Evolutionary conservation across 2,329 filamentous ascomycete genomes (phyloP), one percentile per base, ranked within the genome.

Genomic region (Thielaviopsis cerberus): DNA sequence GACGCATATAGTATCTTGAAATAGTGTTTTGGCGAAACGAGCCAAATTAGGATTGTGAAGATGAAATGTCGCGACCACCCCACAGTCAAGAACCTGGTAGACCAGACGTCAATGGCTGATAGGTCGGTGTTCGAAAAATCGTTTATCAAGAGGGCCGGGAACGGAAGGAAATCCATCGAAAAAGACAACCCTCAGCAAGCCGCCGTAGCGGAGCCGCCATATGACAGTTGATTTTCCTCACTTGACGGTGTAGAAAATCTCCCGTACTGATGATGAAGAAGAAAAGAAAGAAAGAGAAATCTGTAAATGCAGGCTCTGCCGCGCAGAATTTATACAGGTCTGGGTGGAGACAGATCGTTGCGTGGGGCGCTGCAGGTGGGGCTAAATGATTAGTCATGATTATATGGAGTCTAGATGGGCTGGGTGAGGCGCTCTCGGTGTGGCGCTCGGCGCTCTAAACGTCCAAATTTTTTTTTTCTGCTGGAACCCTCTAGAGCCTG

Each of bases 161-260:
- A 77, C 74, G 74, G 74, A 75, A 72, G 73, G 69, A 74, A 70
- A 75, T 71, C 71, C 72, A 77, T 71, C 66, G 71, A 66, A 67
- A 67, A 67, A 65, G 62, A 64, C 73, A 73, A 71, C 74, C 73
- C 73, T 75, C 74, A 77, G 74, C 74, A 75, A 75, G 73, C 73
- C 74, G 72, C 74, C 66, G 67, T 68, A 66, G 74, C 72, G 74
- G 73, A 76, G 74, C 74, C 74, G 68, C 72, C 74, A 66, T 69
- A 54, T 50, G 59, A 65, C 64, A 63, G 68, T 69, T 70, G 69
- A 69, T 69, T 67, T 48, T 68, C 71, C 71, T 72, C 73, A 76
- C 70, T 68, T 76, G 73, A 72, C 74, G 74, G 71, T 76, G 73
- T 71, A 73, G 70, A 70, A 48, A 67, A 68, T 69, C 69, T 70